phyloP scores from a whole-genome alignment of 2,329 filamentous ascomycete species.

The Ceratocystis papillata region DNA sequence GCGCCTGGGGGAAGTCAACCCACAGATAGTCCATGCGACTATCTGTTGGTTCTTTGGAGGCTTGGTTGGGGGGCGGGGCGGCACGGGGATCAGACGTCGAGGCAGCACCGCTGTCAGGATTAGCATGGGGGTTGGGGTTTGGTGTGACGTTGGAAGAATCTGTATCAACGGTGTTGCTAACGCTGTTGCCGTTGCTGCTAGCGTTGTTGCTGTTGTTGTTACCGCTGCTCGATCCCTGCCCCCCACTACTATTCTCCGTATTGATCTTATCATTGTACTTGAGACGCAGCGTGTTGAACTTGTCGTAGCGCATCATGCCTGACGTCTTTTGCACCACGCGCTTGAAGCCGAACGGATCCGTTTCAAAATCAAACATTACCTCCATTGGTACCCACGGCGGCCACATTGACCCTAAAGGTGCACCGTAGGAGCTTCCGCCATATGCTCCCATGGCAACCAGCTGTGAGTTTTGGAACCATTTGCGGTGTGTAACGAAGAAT shows the following conservation, averaged over 20 bases:
- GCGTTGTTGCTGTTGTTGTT: not conserved
- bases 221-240: not conserved
- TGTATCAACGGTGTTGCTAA: not conserved
- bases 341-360: conserved; percentile 94
- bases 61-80: conserved; percentile 29
- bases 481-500: conserved; percentile 93
- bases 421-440: conserved; percentile 84
- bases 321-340: conserved; percentile 95
- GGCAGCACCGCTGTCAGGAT: not conserved
- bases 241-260: conserved; percentile 41
- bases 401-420: conserved; percentile 75
- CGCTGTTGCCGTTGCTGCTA: not conserved
- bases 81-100: not conserved
- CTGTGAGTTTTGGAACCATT: conserved; percentile 65
- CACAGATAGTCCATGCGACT: conserved; percentile 89
- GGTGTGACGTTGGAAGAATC: not conserved
- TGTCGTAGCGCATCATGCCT: conserved; percentile 87
- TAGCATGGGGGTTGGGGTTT: not conserved
- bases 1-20: conserved; percentile 89
- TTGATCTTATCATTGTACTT: conserved; percentile 95
- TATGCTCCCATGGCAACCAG: conserved; percentile 68
- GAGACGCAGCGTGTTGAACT: conserved; percentile 91
- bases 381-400: conserved; percentile 97
- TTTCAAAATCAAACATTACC: conserved; percentile 92
- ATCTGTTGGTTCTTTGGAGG: conserved; percentile 50